Evolutionary conservation across 1,139 yeast species (phyloP), one percentile per base, ranked within the genome.

Genomic region (Yamadazyma atlantica): DNA sequence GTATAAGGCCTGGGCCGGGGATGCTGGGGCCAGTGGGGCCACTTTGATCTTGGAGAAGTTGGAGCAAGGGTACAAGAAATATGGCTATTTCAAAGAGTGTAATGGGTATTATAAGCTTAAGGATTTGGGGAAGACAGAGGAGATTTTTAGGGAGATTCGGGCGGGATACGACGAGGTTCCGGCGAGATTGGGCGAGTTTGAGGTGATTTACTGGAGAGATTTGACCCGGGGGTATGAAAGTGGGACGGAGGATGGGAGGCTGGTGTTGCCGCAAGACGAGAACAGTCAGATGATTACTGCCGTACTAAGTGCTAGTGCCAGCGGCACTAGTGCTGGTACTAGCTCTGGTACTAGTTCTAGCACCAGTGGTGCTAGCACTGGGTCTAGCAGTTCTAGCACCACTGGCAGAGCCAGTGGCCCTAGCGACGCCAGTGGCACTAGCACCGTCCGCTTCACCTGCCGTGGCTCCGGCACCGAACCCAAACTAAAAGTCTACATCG

Each of bases 391-490:
- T n/a, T n/a, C n/a, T n/a, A n/a, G n/a, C n/a, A n/a, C n/a, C n/a
- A n/a, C n/a, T n/a, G n/a, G n/a, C n/a, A n/a, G n/a, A n/a, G n/a
- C n/a, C n/a, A n/a, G n/a, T n/a, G n/a, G n/a, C n/a, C n/a, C n/a
- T n/a, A n/a, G n/a, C n/a, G n/a, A n/a, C n/a, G n/a, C n/a, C n/a
- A n/a, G n/a, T n/a, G n/a, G n/a, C n/a, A n/a, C 6, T 12, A 29
- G 24, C 1, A 15, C 15, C 1, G 79, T 88, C 1, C 66, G 96
- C 30, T 83, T 90, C 56, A 90, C 97, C 0, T 81, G 87, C 35
- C 73, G 98, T 36, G 97, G 97, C 0, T 87, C 96, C 4, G 98
- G 98, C 8, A 92, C 98, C 0, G 98, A 92, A 57, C 97, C 97
- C 3, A 92, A 92, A 55, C 67, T 92, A 44, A 92, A 92, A 59